Evolutionary conservation across 2,329 filamentous ascomycete genomes (phyloP).

Genomic region (Neurospora sp.): DNA sequence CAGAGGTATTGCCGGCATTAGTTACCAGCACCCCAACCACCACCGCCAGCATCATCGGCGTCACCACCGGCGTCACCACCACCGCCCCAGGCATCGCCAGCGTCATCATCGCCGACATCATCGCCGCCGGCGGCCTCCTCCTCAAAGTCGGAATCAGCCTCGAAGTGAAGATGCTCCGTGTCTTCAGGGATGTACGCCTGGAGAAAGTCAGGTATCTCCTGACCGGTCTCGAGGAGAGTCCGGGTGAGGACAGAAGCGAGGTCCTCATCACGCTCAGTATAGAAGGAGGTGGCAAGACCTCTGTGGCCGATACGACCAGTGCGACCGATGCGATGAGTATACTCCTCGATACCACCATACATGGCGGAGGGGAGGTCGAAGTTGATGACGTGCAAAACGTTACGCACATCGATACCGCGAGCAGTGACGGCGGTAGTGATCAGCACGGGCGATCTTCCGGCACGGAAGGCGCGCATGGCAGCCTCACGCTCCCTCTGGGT

Average conservation of each 20-base stretch:
- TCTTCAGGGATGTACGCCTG: constrained; percentile 51
- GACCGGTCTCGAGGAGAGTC: constrained; percentile 68
- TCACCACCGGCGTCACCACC: neutral
- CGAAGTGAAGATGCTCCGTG: constrained; percentile 40
- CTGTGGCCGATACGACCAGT: constrained; percentile 87
- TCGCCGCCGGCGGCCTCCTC: neutral
- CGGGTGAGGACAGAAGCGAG: constrained; percentile 68
- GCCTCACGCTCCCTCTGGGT: constrained; percentile 89
- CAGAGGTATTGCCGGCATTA: neutral
- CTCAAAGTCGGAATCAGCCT: constrained; percentile 33
- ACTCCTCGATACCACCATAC: constrained; percentile 86
- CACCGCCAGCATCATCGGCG: neutral
- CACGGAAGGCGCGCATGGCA: constrained; percentile 75
- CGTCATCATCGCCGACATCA: neutral
- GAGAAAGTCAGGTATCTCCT: constrained; percentile 76
- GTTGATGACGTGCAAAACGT: constrained; percentile 88
- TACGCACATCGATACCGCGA: constrained; percentile 79
- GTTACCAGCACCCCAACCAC: neutral
- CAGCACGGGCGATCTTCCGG: constrained; percentile 65
- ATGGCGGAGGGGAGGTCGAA: constrained; percentile 68
- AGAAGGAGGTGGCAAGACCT: constrained; percentile 83
- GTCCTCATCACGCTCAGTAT: constrained; percentile 64
- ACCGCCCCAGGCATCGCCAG: neutral
- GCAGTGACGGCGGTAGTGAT: constrained; percentile 79
- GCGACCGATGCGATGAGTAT: constrained; percentile 88